Evolutionary conservation across 2,329 filamentous ascomycete species (phyloP).

Genomic region (Didymellaceae sp.): DNA sequence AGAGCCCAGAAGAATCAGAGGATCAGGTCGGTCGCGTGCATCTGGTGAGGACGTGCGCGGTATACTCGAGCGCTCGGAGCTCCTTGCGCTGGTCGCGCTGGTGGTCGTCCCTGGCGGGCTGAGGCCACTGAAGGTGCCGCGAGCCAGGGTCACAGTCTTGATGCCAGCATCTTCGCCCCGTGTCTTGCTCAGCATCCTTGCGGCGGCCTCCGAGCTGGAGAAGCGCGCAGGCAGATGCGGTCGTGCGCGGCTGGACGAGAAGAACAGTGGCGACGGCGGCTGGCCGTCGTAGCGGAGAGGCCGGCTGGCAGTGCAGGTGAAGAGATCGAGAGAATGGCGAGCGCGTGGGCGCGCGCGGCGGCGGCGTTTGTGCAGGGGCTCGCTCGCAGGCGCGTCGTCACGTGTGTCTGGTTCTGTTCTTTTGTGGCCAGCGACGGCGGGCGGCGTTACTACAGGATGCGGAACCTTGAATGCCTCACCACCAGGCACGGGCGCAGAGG

Average conservation of each 20-base stretch:
- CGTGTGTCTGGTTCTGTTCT: slow-evolving; percentile 9
- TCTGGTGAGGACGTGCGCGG: slow-evolving; percentile 61
- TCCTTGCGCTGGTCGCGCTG: slow-evolving; percentile 62
- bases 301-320: slow-evolving; percentile 35
- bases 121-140: slow-evolving; percentile 52
- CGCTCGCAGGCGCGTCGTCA: slow-evolving; percentile 27
- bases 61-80: slow-evolving; percentile 61
- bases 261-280: slow-evolving; percentile 60
- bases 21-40: slow-evolving; percentile 54
- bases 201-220: slow-evolving; percentile 63
- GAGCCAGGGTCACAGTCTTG: slow-evolving; percentile 60
- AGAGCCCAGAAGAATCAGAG: slow-evolving; percentile 64
- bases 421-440: slow-evolving; percentile 12
- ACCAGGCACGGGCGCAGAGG: slow-evolving; percentile 21
- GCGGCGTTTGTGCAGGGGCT: slow-evolving; percentile 46
- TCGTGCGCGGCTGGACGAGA: slow-evolving; percentile 53
- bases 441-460: slow-evolving; percentile 16
- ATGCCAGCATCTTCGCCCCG: slow-evolving; percentile 57
- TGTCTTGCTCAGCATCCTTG: slow-evolving; percentile 63
- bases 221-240: slow-evolving; percentile 60
- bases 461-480: slow-evolving; percentile 12
- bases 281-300: slow-evolving; percentile 34
- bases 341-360: slow-evolving; percentile 37
- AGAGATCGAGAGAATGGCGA: slow-evolving; percentile 47
- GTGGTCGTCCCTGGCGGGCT: slow-evolving; percentile 46